Base-by-base conservation (phyloP, 192 early-diverging fungal genomes). In the Helicostylum pulchrum region DNA sequence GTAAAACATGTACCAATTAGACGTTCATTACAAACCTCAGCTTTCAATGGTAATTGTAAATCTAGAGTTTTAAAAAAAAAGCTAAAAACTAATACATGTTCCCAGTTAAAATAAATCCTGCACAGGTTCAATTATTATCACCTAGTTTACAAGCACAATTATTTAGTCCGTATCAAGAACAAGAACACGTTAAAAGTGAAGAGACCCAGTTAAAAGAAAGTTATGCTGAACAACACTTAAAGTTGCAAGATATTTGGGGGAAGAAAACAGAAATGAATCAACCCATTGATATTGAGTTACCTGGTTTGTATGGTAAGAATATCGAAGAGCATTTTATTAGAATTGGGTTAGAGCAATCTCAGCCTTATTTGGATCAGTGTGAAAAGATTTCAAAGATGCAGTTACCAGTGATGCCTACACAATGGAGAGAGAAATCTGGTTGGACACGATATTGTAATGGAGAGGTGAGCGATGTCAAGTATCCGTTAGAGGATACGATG, bases 401-500 rank as follows among this genome's bases (percentile, higher is more conserved):
- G 0, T 54, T 78, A 2, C 85, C 86, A 1, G 81, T 85, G 17
- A 50, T 32, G 15, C 78, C 83, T 6, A 75, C 65, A 4, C 11
- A 64, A 11, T 94, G 93, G 93, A 34, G 49, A 2, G 66, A 72
- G 34, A 66, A 65, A 15, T 51, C 76, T 17, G 94, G 94, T 10
- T 99, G 95, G 97, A 92, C 89, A 4, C 80, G 87, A 2, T 99
- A 99, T 63, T 76, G 81, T 23, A 68, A 66, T 12, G 56, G 49
- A 6, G 26, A 21, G 6, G 23, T 34, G 19, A 67, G 17, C 17
- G 11, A 39, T 14, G 88, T 91, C 0, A 76, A 59, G 2, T 78
- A 77, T 36, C 85, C 87, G 1, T 61, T 62, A 15, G 92, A 90
- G 32, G 82, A 83, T 23, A 78, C 78, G 7, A 67, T 97, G 51